phyloP scores from a whole-genome alignment of 768 basidiomycete species.

The Boletellus sp. region DNA sequence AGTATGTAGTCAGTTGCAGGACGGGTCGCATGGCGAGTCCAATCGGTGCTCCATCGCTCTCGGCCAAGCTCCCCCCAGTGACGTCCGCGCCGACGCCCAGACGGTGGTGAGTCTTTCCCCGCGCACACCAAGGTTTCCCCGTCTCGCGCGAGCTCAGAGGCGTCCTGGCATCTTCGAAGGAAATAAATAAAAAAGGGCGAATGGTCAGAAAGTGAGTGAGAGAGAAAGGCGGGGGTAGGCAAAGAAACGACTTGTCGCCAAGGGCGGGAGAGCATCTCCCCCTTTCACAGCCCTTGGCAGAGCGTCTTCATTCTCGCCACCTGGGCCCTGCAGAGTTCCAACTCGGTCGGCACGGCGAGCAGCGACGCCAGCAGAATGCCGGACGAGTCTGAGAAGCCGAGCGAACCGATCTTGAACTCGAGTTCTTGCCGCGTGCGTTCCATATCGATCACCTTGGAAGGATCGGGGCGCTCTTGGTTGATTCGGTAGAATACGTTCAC shows the following conservation, averaged over 20 bases:
- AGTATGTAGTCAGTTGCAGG: no score
- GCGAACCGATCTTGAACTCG: slow-evolving; percentile 88
- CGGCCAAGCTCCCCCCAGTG: no score
- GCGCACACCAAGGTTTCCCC: no score
- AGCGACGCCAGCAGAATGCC: slow-evolving; percentile 53
- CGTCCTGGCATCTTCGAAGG: no score
- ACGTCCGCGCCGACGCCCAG: no score
- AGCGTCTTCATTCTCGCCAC: slow-evolving; percentile 64
- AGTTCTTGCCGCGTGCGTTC: slow-evolving; percentile 70
- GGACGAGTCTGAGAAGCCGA: slow-evolving; percentile 80
- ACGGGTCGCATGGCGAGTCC: no score
- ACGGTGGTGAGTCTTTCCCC: no score
- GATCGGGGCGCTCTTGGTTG: slow-evolving; percentile 64
- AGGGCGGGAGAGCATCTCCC: background rate
- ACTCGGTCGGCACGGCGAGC: slow-evolving; percentile 49
- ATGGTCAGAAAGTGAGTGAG: no score
- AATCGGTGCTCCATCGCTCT: no score
- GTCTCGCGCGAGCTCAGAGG: no score
- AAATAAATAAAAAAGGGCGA: no score
- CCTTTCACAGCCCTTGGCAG: slow-evolving; percentile 55
- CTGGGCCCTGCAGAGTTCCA: slow-evolving; percentile 73
- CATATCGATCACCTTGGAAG: slow-evolving; percentile 42
- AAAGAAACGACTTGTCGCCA: background rate
- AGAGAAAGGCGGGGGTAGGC: no score
- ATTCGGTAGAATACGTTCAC: slow-evolving; percentile 86